Base-by-base conservation (phyloP, 169 alveolate species). In the Hepatocystis sp. region DNA sequence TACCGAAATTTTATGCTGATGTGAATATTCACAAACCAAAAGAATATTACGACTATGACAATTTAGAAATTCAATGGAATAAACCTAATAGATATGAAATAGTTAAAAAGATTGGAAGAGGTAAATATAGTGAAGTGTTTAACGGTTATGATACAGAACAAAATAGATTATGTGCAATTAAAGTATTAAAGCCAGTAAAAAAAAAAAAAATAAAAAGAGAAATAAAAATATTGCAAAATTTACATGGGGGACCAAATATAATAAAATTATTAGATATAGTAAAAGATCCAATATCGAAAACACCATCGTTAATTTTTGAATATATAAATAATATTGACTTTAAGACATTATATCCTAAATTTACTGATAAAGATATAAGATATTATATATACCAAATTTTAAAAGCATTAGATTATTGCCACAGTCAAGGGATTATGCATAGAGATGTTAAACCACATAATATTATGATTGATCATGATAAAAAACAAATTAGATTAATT, bases 361-460 rank as follows among this genome's bases (percentile, higher is more conserved):
- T 98, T 65, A 92, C 96, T 7, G 98, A 97, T 84, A 81, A 91
- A 52, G 99, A 98, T 85, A 97, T 98, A 39, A 96, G 98, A 78
- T 98, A 93, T 92, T 97, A 98, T 91, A 96, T 97, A 53, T 98
- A 91, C 90, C 98, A 98, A 93, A 92, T 98, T 47, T 93, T 85
- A 25, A 91, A 94, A 95, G 99, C 99, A 7, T 92, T 99, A 52
- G 99, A 99, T 92, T 98, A 93, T 92, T 96, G 99, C 64, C 99
- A 99, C 92, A 96, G 99, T 46, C 98, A 98, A 85, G 99, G 99
- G 27, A 98, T 99, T 65, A 97, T 98, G 98, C 99, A 99, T 90
- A 90, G 99, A 63, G 99, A 97, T 78, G 97, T 97, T 58, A 97
- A 97, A 85, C 99, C 99, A 66, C 99, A 98, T 84, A 98, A 98